These are phyloP conservation scores for Gossypioides kirkii DNA, from an alignment of 345 rosid species.

Conservation along the genomic window DNA sequence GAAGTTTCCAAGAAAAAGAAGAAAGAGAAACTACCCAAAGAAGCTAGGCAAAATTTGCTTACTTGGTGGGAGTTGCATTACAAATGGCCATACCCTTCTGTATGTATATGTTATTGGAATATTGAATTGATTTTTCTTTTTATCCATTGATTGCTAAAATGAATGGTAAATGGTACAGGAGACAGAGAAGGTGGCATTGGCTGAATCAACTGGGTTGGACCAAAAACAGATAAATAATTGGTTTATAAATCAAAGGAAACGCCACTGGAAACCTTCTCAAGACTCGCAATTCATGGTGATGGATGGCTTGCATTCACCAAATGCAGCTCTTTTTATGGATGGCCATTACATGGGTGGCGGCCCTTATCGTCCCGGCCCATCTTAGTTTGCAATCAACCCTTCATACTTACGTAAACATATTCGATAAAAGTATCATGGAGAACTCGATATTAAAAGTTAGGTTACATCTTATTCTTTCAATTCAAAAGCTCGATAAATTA, in stretches of 20 bases:
- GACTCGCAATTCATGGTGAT: conserved; percentile 99
- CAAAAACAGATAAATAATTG: conserved; percentile 98
- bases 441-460: too few relatives aligned
- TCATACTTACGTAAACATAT: too few relatives aligned
- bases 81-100: conserved; percentile 99
- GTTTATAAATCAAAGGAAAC: conserved; percentile 97
- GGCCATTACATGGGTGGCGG: conserved; percentile 85
- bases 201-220: conserved; percentile 94
- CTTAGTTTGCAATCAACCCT: conserved; percentile 11
- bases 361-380: conserved; percentile 87
- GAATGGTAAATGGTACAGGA: conserved; percentile 40
- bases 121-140: background rate
- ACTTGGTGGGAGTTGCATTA: conserved; percentile 99
- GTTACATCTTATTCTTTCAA: too few relatives aligned
- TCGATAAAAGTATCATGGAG: too few relatives aligned
- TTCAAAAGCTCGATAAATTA: too few relatives aligned
- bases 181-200: conserved; percentile 91
- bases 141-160: background rate
- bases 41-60: conserved; percentile 95
- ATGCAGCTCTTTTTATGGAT: conserved; percentile 85
- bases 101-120: conserved; percentile 26
- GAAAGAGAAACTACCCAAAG: conserved; percentile 97
- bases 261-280: conserved; percentile 99
- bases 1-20: conserved; percentile 97
- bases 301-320: conserved; percentile 86